These are phyloP conservation scores for Ephemerocybe angulata DNA, from an alignment of 768 basidiomycete species.

Conservation along the genomic window DNA sequence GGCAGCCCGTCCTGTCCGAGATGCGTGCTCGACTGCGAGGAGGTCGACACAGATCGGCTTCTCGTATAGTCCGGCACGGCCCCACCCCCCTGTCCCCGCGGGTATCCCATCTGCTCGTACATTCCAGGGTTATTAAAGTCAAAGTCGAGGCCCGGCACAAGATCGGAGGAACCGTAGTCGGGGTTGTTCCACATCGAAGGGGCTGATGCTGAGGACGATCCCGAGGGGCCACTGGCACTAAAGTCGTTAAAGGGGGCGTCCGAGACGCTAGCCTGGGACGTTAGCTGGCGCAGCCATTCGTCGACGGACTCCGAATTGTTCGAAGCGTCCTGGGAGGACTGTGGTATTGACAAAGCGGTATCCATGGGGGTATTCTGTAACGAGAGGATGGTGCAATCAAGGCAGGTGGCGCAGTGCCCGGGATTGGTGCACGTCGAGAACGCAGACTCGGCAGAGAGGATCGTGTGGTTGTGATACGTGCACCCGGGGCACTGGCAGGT, in stretches of 20 bases:
- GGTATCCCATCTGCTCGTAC: not conserved
- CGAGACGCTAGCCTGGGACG: not conserved
- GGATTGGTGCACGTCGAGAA: slow-evolving; percentile 37
- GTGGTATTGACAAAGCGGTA: slow-evolving; percentile 37
- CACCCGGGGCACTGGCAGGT: slow-evolving; percentile 65
- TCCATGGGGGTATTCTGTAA: slow-evolving; percentile 38
- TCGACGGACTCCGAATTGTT: slow-evolving; percentile 61
- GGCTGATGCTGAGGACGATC: not conserved
- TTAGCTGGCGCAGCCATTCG: slow-evolving; percentile 32
- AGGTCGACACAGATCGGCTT: slow-evolving; percentile 29
- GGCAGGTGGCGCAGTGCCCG: slow-evolving; percentile 41
- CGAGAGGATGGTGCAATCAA: slow-evolving; percentile 61
- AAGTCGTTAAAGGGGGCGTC: not conserved
- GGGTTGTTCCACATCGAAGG: slow-evolving; percentile 1
- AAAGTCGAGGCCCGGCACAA: slow-evolving; percentile 2
- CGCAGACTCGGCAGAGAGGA: slow-evolving; percentile 27
- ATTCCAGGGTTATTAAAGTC: slow-evolving; percentile 7
- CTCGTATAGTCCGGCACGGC: slow-evolving; percentile 14
- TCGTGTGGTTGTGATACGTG: slow-evolving; percentile 45
- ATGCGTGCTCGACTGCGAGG: slow-evolving; percentile 33
- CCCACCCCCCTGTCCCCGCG: not conserved
- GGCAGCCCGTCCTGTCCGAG: slow-evolving; percentile 14
- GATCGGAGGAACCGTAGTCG: not conserved
- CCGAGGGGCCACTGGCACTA: slow-evolving; percentile 3
- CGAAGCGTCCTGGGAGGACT: slow-evolving; percentile 38